Evolutionary conservation across 2,329 filamentous ascomycete genomes (phyloP), one percentile per base, ranked within the genome.

Genomic region (Ascocoryne sarcoides): DNA sequence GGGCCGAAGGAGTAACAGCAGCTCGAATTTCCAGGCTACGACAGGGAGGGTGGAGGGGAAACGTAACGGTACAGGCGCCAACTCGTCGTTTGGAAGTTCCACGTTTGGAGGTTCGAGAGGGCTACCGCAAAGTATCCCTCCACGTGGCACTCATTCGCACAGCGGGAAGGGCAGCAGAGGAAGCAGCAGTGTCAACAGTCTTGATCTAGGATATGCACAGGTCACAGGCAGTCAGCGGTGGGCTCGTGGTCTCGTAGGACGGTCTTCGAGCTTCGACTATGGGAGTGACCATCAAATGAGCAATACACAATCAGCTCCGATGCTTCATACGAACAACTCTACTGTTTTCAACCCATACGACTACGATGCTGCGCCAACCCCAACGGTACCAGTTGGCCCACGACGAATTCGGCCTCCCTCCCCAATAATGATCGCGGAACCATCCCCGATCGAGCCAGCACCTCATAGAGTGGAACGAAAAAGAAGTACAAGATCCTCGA

Each of bases 321-420:
- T 49, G 62, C 62, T 28, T 55, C 62, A 47, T 38, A 50, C 49
- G 31, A 42, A 42, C 16, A 41, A 39, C 16, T 34, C 21, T 29
- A 29, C 51, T 16, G 16, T 48, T 1, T 50, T 53, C 20, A 37
- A 47, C 28, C 41, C 50, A 16, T 58, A 72, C 52, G 75, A 82
- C 53, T 79, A 82, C 63, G 84, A 92, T 58, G 84, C 87, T 37
- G 89, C 88, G 18, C 89, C 90, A 10, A 90, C 82, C 28, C 90
- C 90, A 4, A 89, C 79, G 19, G 72, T 95, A 26, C 87, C 86
- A 23, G 82, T 73, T 36, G 89, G 89, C 4, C 86, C 89, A 42
- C 77, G 87, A 47, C 66, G 73, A 49, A 53, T 62, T 33, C 64
- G 63, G 31, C 64, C 67, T 17, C 54, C 62, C 41, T 59, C 59